A percentile compares a stretch with the other conserved stretches of the same genome.
These are phyloP conservation scores for Zymoseptoria tritici DNA, from an alignment of 2,329 filamentous ascomycete species.

Conservation along the genomic window DNA sequence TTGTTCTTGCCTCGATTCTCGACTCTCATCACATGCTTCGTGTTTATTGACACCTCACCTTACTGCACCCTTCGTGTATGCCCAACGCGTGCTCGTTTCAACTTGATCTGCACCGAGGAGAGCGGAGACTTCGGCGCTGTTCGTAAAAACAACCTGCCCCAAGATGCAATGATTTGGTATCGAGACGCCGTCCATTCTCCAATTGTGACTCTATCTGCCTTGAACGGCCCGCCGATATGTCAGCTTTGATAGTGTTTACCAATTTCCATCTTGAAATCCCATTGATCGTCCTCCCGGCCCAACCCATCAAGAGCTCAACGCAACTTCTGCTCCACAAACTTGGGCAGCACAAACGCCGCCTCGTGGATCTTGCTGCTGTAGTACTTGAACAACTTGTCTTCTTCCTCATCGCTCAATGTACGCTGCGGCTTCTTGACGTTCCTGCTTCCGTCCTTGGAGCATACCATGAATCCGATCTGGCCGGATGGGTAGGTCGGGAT, in stretches of 20 bases:
- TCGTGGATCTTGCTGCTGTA: constrained; percentile 97
- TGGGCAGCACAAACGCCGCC: constrained; percentile 87
- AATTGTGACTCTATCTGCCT: background rate
- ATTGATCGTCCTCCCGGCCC: background rate
- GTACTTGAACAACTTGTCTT: constrained; percentile 89
- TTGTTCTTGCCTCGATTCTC: background rate
- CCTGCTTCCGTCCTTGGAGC: constrained; percentile 82
- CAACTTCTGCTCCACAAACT: constrained; percentile 74
- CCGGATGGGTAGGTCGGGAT: constrained; percentile 98
- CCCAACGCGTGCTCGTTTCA: background rate
- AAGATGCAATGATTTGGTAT: no score
- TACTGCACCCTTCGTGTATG: background rate
- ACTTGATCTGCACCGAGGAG: no score
- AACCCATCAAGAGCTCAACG: constrained; percentile 25
- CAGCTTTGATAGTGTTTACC: constrained; percentile 7
- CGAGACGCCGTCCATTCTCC: background rate
- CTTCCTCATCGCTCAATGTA: constrained; percentile 75
- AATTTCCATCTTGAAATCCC: background rate
- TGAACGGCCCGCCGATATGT: background rate
- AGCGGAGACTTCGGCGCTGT: no score
- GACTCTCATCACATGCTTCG: background rate
- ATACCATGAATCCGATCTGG: constrained; percentile 99
- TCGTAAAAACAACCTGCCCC: no score
- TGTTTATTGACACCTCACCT: no score
- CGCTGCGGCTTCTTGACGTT: constrained; percentile 82